phyloP scores from a whole-genome alignment of 768 basidiomycete species.

The Ephemerocybe angulata region DNA sequence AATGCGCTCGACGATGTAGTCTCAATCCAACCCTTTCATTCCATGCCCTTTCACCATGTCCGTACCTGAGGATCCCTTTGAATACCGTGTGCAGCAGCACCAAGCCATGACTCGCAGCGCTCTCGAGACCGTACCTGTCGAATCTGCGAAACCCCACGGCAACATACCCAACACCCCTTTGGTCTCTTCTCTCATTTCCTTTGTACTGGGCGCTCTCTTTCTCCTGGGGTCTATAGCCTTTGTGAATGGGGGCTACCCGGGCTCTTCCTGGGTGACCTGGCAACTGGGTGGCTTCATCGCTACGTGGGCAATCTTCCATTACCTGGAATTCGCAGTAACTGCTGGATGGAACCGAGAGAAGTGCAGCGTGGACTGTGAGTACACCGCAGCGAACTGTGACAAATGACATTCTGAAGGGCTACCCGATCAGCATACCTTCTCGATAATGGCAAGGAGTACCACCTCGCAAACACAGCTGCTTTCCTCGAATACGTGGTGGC shows the following conservation, averaged over 20 bases:
- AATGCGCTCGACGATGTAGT: conserved; percentile 1
- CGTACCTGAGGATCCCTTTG: conserved; percentile 30
- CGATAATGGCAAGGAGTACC: conserved; percentile 85
- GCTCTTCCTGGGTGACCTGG: conserved; percentile 62
- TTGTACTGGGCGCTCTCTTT: conserved; percentile 77
- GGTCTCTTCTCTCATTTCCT: conserved; percentile 71
- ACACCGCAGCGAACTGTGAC: no score
- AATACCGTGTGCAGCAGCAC: conserved; percentile 43
- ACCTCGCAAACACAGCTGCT: conserved; percentile 76
- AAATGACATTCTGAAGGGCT: no score
- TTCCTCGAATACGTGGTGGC: conserved; percentile 76
- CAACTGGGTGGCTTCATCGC: conserved; percentile 83
- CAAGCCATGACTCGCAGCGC: conserved; percentile 30
- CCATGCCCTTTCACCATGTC: conserved; percentile 26
- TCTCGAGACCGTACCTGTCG: conserved; percentile 53
- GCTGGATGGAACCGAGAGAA: conserved; percentile 94
- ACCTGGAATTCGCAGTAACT: conserved; percentile 92
- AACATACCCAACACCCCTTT: conserved; percentile 89
- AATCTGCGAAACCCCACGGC: conserved; percentile 36
- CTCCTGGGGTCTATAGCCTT: conserved; percentile 53
- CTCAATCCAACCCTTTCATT: conserved; percentile 12
- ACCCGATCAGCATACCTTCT: conserved; percentile 82
- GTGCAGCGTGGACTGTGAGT: conserved; percentile 89
- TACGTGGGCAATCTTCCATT: conserved; percentile 85
- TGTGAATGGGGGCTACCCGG: conserved; percentile 39